phyloP scores from a whole-genome alignment of 1,284 basidiomycete genomes.

The Ustilago shanxiensis region DNA sequence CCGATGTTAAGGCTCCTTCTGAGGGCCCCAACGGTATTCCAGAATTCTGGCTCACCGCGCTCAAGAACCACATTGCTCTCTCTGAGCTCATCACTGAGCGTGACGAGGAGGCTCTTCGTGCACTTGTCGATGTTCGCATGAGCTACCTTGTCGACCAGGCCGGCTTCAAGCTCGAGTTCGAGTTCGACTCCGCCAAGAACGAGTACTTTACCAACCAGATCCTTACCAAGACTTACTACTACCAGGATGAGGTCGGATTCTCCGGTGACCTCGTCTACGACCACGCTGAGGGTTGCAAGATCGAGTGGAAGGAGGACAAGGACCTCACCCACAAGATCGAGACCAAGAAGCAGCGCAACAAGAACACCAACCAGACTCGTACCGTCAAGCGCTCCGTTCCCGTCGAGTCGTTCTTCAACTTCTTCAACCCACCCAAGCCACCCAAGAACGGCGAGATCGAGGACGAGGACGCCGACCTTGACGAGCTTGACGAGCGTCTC shows the following conservation, averaged over 20 bases:
- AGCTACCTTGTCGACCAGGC: constrained; percentile 79
- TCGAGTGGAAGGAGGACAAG: constrained; percentile 98
- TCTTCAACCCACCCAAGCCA: constrained; percentile 68
- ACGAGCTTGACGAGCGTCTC: constrained; percentile 82
- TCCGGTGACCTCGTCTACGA: constrained; percentile 95
- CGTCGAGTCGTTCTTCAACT: constrained; percentile 70
- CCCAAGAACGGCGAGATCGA: constrained; percentile 62
- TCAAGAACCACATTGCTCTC: constrained; percentile 89
- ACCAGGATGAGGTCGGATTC: constrained; percentile 91
- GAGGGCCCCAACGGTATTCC: constrained; percentile 79
- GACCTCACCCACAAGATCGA: constrained; percentile 97
- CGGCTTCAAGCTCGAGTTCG: constrained; percentile 91
- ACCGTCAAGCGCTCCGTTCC: constrained; percentile 70
- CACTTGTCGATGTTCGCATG: constrained; percentile 79
- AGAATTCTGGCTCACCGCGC: constrained; percentile 97
- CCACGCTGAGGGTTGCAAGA: constrained; percentile 87
- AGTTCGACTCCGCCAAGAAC: constrained; percentile 78
- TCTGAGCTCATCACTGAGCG: constrained; percentile 91
- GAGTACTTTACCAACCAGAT: constrained; percentile 87
- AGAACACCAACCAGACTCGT: constrained; percentile 73
- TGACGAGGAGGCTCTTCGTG: constrained; percentile 81
- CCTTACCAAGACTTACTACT: constrained; percentile 94
- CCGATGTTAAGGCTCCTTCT: constrained; percentile 71
- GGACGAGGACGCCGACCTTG: constrained; percentile 63
- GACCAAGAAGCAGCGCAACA: constrained; percentile 99